phyloP scores from a whole-genome alignment of 768 basidiomycete species.

The Boletus pseudo-olivaceus region DNA sequence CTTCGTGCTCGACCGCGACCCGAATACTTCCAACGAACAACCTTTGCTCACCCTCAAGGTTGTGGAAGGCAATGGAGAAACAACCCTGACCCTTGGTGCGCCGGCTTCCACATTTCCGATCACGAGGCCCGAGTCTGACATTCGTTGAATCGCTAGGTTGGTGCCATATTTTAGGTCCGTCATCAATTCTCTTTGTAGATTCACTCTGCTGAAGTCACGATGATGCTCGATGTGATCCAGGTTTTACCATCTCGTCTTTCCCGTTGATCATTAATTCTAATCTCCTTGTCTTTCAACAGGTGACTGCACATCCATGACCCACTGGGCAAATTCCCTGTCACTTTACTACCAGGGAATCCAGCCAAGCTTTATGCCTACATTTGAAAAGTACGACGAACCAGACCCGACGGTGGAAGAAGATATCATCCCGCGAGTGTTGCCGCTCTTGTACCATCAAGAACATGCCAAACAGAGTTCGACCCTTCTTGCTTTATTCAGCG shows the following conservation, averaged over 20 bases:
- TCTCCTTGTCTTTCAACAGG: background rate
- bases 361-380: background rate
- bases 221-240: background rate
- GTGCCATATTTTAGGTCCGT: slow-evolving; percentile 4
- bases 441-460: slow-evolving; percentile 2
- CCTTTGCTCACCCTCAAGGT: slow-evolving; percentile 3
- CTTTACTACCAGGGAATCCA: background rate
- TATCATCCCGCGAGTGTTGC: background rate
- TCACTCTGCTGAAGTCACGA: background rate
- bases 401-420: background rate
- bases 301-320: slow-evolving; percentile 4
- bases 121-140: background rate
- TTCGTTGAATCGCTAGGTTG: background rate
- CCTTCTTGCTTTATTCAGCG: background rate
- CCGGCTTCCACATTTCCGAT: background rate
- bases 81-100: slow-evolving; percentile 2
- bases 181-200: background rate
- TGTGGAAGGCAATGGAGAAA: slow-evolving; percentile 1
- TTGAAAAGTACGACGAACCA: slow-evolving; percentile 2
- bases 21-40: background rate
- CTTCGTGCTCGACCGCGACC: background rate
- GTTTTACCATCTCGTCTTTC: too few species aligned
- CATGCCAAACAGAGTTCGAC: background rate
- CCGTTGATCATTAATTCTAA: background rate
- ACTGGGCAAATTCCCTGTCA: background rate